Conservation (phyloP, 352 stramenopile genomes). For the Elongisporangium undulatum region DNA sequence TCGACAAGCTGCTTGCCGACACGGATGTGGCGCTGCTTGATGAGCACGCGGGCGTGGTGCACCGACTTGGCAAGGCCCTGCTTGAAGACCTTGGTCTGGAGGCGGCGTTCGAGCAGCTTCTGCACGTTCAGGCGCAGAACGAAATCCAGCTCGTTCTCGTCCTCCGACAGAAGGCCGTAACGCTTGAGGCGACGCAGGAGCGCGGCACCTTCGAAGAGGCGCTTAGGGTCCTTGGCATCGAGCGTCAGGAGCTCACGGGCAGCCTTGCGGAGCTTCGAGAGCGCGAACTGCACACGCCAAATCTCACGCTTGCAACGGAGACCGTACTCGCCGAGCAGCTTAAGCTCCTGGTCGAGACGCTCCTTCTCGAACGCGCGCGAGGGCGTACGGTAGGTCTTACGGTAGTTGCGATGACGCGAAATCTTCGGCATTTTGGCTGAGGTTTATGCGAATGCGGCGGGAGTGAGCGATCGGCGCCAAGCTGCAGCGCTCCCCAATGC, state of each 20-base stretch:
- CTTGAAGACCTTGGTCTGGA: constrained; percentile 99
- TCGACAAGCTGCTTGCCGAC: constrained; percentile 99
- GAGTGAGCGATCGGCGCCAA: constrained; percentile 26
- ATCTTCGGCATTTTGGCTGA: constrained; percentile 82
- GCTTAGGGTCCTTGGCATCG: constrained; percentile 97
- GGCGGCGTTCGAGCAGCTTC: constrained; percentile 97
- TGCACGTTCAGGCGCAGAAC: constrained; percentile 98
- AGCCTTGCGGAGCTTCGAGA: constrained; percentile 99
- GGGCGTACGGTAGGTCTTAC: constrained; percentile 98
- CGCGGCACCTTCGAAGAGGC: constrained; percentile 97
- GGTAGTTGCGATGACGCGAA: constrained; percentile 89
- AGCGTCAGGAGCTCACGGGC: constrained; percentile 98
- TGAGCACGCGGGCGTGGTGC: constrained; percentile 98
- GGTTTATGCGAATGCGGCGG: constrained; percentile 70
- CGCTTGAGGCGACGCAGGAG: constrained; percentile 96
- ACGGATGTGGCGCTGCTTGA: constrained; percentile 99
- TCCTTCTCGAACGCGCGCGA: constrained; percentile 99
- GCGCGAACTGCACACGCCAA: constrained; percentile 98
- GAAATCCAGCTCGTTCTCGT: constrained; percentile 98
- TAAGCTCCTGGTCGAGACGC: constrained; percentile 98
- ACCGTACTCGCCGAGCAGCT: constrained; percentile 98
- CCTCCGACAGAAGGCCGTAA: constrained; percentile 96
- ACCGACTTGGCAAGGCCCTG: constrained; percentile 99
- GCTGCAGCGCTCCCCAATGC: constrained; percentile 7
- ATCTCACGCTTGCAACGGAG: constrained; percentile 99